Evolutionary conservation across 495 filamentous ascomycete species (phyloP).

Genomic region (Aspergillus steynii): DNA sequence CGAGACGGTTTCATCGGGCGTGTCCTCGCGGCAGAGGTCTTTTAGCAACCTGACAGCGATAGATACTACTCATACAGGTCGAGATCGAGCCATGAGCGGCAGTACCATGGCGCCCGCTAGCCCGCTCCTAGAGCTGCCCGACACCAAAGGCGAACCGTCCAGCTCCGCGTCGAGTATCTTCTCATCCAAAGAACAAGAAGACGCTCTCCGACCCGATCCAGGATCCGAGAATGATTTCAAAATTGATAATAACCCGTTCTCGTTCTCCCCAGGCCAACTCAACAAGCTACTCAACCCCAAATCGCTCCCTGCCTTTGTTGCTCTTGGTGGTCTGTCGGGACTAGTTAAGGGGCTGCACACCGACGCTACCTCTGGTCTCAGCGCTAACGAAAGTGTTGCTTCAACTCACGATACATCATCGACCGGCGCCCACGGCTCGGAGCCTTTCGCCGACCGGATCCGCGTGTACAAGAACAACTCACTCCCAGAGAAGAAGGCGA

Average conservation of each 20-base stretch:
- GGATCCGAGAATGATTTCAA: constrained; percentile 12
- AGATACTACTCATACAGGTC: constrained; percentile 11
- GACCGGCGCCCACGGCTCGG: background rate
- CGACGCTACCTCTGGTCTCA: constrained; percentile 7
- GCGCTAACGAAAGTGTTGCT: background rate
- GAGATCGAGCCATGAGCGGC: constrained; percentile 21
- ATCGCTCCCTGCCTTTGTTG: constrained; percentile 10
- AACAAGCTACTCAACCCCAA: constrained; percentile 21
- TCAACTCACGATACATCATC: background rate
- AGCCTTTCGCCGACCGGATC: constrained; percentile 11
- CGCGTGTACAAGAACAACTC: constrained; percentile 14
- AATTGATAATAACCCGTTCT: constrained; percentile 17
- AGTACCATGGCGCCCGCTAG: constrained; percentile 22
- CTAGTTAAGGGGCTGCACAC: constrained; percentile 9
- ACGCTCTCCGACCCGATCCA: constrained; percentile 13
- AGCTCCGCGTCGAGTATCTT: constrained; percentile 15
- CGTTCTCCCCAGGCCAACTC: constrained; percentile 20
- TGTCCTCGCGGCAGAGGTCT: constrained; percentile 7
- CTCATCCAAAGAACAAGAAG: constrained; percentile 12
- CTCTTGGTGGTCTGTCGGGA: constrained; percentile 10
- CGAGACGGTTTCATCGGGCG: background rate
- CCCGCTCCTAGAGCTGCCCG: constrained; percentile 6
- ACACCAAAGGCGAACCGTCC: constrained; percentile 5
- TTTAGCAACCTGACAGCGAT: constrained; percentile 16
- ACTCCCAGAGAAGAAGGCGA: constrained; percentile 15